Evolutionary conservation across 148 eudicot genomes (phyloP).

Genomic region (Nepenthes gracilis): DNA sequence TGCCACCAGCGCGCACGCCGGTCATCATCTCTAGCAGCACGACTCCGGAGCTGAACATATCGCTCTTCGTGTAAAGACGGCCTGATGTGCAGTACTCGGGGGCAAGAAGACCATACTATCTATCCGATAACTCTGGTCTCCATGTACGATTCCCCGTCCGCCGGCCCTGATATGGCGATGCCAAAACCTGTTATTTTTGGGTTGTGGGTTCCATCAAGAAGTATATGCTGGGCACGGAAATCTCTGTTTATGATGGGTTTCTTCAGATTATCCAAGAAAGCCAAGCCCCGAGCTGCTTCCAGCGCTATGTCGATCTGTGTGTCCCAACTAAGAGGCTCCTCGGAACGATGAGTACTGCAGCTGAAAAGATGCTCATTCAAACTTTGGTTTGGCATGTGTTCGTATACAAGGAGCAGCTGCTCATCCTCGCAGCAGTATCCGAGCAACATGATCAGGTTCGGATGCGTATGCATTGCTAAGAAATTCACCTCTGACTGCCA

Average conservation of each 20-base stretch:
- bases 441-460: no score
- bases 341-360: background rate
- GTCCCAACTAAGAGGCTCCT: slow-evolving; percentile 47
- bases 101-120: slow-evolving; percentile 41
- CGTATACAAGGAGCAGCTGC: no score
- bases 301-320: slow-evolving; percentile 41
- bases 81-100: slow-evolving; percentile 50
- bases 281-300: slow-evolving; percentile 56
- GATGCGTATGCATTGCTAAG: no score
- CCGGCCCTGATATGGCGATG: slow-evolving; percentile 49
- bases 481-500: no score
- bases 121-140: slow-evolving; percentile 53
- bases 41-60: slow-evolving; percentile 76
- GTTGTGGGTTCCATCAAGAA: slow-evolving; percentile 48
- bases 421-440: no score
- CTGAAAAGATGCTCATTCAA: no score
- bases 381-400: no score
- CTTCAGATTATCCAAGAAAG: slow-evolving; percentile 38
- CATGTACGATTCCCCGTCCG: slow-evolving; percentile 46
- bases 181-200: slow-evolving; percentile 65
- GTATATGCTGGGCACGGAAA: slow-evolving; percentile 56
- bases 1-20: slow-evolving; percentile 47
- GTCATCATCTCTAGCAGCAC: slow-evolving; percentile 65
- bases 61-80: slow-evolving; percentile 64
- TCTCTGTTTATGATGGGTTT: slow-evolving; percentile 46